Conservation (phyloP, 306 rosid genomes). For the Cucurbita moschata region DNA sequence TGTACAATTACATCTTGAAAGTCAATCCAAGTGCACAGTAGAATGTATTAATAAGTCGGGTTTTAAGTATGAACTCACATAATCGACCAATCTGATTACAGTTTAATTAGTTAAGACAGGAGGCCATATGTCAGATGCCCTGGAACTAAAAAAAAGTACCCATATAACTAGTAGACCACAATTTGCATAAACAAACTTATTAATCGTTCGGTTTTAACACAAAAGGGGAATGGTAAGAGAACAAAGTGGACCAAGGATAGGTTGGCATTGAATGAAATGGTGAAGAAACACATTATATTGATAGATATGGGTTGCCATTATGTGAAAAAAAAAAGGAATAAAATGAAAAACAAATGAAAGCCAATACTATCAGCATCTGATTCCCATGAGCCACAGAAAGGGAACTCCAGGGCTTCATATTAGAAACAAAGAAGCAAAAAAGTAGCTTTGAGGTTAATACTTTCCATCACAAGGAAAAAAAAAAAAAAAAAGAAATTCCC, state of each 20-base stretch:
- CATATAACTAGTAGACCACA: too few species aligned
- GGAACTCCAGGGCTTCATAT: not conserved
- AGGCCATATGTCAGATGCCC: too few species aligned
- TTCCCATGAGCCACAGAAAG: not conserved
- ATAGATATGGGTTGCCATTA: not conserved
- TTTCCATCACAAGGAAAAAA: not conserved
- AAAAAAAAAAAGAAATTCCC: too few species aligned
- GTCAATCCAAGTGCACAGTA: not conserved
- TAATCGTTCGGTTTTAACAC: too few species aligned
- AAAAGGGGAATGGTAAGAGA: too few species aligned
- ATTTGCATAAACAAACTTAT: too few species aligned
- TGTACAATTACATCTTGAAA: not conserved
- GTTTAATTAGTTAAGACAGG: too few species aligned
- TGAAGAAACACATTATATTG: not conserved
- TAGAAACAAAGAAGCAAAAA: not conserved
- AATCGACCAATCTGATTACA: too few species aligned
- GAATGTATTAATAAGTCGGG: not conserved
- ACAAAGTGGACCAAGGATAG: too few species aligned
- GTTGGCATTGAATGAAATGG: not conserved
- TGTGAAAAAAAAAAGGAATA: not conserved
- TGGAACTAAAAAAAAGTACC: too few species aligned
- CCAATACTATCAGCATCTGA: not conserved
- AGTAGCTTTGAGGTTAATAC: not conserved
- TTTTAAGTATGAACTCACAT: not conserved
- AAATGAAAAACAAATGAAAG: not conserved